Evolutionary conservation across 2,329 filamentous ascomycete genomes (phyloP), one percentile per base, ranked within the genome.

Genomic region (Penicillium sp.): DNA sequence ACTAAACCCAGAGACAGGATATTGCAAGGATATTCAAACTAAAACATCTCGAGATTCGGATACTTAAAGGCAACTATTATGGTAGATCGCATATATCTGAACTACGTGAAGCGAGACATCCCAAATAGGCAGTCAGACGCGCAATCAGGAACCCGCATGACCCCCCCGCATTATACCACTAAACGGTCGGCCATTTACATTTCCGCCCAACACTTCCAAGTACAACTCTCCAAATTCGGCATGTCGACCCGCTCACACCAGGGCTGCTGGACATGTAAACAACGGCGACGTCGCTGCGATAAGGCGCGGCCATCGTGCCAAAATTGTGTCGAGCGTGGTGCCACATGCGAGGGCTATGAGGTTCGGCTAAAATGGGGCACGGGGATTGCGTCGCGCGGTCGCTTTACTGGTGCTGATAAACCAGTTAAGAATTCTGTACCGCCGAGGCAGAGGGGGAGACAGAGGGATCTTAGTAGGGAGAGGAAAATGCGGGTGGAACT

Each of bases 231-330:
- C 57, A n/a, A 8, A 61, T 51, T 30, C 48, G 59, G 67, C 30
- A 69, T 70, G 68, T 66, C 65, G 66, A 69, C 67, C 54, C 67
- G 69, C 22, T 67, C 66, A 14, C 58, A 64, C 43, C 55, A 63
- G 10, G 66, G 68, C 2, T 70, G 68, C 28, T 70, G 68, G 68
- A 71, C 68, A 4, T 72, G 69, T 53, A 72, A 72, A 55, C 48
- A 56, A 14, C 59, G 59, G 14, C 66, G 64, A 2, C 63, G 69
- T 4, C 64, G 66, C 43, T 72, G 69, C 55, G 69, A 72, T 44
- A 60, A 61, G 8, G 33, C 57, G 8, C 66, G 62, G 4, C 69
- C 69, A 3, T 50, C 47, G 8, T 72, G 69, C 49, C 52, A 57
- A 28, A 60, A 57, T 28, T 70, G 68, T 38, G 16, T 41, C 5